These are phyloP conservation scores for Ascochyta lentis DNA, from an alignment of 2,329 filamentous ascomycete species.

Conservation along the genomic window DNA sequence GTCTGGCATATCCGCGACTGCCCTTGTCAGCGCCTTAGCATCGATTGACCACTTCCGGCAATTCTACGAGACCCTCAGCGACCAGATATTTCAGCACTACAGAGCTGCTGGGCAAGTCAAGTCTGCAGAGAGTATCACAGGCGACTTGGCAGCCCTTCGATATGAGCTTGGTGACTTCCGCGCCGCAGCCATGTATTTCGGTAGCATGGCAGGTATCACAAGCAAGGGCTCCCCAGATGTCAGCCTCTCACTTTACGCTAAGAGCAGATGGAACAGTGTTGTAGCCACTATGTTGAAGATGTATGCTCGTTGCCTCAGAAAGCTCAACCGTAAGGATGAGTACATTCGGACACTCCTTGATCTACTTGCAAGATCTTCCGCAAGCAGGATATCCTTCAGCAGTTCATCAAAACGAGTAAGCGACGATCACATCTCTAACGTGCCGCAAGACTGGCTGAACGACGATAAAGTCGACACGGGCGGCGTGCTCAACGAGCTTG, in stretches of 20 bases:
- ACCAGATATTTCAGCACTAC: slow-evolving; percentile 83
- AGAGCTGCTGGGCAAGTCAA: slow-evolving; percentile 79
- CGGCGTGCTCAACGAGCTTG: slow-evolving; percentile 51
- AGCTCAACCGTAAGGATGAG: slow-evolving; percentile 77
- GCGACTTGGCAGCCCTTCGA: slow-evolving; percentile 85
- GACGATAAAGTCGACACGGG: slow-evolving; percentile 49
- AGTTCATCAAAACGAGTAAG: slow-evolving; percentile 27
- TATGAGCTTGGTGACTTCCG: slow-evolving; percentile 76
- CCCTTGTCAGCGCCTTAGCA: slow-evolving; percentile 42
- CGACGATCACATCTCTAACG: slow-evolving; percentile 6
- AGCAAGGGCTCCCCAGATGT: slow-evolving; percentile 15
- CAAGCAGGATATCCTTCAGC: slow-evolving; percentile 39
- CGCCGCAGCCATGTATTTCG: slow-evolving; percentile 78
- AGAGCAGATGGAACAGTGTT: slow-evolving; percentile 77
- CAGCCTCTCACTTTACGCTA: slow-evolving; percentile 67
- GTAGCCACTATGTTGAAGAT: slow-evolving; percentile 86
- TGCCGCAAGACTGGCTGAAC: slow-evolving; percentile 43
- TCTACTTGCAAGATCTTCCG: slow-evolving; percentile 71
- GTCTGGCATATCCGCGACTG: slow-evolving; percentile 38
- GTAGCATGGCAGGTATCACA: slow-evolving; percentile 68
- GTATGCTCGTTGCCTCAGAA: slow-evolving; percentile 81
- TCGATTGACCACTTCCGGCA: slow-evolving; percentile 50
- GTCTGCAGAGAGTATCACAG: slow-evolving; percentile 77
- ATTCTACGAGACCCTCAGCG: slow-evolving; percentile 70
- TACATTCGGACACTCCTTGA: slow-evolving; percentile 79